phyloP scores from a whole-genome alignment of 2,329 filamentous ascomycete species.

The Tolypocladium inflatum region DNA sequence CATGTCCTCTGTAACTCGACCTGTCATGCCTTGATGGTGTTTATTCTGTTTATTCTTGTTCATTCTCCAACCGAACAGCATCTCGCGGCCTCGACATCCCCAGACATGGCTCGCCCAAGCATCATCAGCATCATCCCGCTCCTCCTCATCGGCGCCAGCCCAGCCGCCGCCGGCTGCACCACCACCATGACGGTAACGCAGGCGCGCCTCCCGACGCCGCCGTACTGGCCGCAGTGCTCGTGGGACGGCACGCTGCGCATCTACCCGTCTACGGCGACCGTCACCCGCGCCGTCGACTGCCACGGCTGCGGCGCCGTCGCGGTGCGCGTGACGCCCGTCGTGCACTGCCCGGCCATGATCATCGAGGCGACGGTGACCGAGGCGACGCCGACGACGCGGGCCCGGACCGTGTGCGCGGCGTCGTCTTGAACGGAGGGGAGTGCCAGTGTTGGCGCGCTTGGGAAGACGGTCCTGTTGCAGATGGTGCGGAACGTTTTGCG shows the following conservation, averaged over 20 bases:
- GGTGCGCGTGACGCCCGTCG: constrained; percentile 9
- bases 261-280: constrained; percentile 17
- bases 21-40: background rate
- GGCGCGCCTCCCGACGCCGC: constrained; percentile 15
- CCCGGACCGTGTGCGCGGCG: constrained; percentile 16
- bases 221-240: constrained; percentile 15
- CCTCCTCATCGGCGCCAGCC: background rate
- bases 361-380: constrained; percentile 10
- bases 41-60: background rate
- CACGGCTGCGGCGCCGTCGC: constrained; percentile 17
- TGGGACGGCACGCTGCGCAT: constrained; percentile 12
- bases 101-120: background rate
- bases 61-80: background rate
- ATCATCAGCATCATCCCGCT: background rate
- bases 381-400: constrained; percentile 14
- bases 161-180: constrained; percentile 12
- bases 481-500: background rate
- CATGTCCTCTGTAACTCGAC: background rate
- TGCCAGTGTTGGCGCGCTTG: too few relatives aligned
- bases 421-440: background rate
- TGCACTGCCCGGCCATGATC: constrained; percentile 15
- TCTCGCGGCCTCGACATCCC: background rate
- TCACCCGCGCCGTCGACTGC: constrained; percentile 18
- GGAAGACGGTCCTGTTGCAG: background rate
- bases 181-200: constrained; percentile 15